Evolutionary conservation across 2,329 filamentous ascomycete genomes (phyloP), one percentile per base, ranked within the genome.

Genomic region (Zasmidium citrigriseum): DNA sequence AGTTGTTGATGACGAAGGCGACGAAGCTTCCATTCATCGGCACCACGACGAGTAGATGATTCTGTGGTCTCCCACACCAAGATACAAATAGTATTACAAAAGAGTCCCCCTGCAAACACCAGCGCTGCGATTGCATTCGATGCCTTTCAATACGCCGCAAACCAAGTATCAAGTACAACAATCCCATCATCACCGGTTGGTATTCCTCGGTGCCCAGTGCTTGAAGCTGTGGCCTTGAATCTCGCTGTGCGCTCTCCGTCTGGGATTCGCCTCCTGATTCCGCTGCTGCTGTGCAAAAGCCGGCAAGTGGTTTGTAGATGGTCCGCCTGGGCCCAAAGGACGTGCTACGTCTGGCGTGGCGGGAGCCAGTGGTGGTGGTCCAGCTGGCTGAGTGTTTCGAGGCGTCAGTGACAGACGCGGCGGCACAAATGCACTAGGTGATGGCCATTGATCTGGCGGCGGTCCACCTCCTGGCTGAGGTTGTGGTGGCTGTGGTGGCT

Each of bases 211-310:
- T 4, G 47, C 47, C 47, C 47, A 49, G 47, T 49, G 47, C 24
- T 49, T 49, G 23, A 49, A 49, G n/a, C 22, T 49, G 21, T 27
- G 21, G 7, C 47, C 47, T 18, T 25, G 47, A 27, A 49, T 27
- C 47, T 49, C 61, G 27, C 58, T 61, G 46, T 61, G 58, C 22
- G 61, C 47, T 34, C 61, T 47, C 41, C 59, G 51, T 41, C 59
- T 57, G 14, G 46, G 25, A 27, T 55, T 58, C 14, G 54, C 54
- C 44, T 64, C 62, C n/a, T 52, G 38, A 24, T 64, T 49, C 16
- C 59, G 52, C 49, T 58, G 59, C 60, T 68, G 67, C 55, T 70
- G 68, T 12, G 68, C 69, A 57, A 71, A 71, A 18, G 67, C 69
- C 10, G 69, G 69, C 16, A 60, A 51, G 25, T 62, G 67, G 46